Evolutionary conservation across 2,329 filamentous ascomycete genomes (phyloP), one percentile per base, ranked within the genome.

Genomic region (Trichophyton simii): DNA sequence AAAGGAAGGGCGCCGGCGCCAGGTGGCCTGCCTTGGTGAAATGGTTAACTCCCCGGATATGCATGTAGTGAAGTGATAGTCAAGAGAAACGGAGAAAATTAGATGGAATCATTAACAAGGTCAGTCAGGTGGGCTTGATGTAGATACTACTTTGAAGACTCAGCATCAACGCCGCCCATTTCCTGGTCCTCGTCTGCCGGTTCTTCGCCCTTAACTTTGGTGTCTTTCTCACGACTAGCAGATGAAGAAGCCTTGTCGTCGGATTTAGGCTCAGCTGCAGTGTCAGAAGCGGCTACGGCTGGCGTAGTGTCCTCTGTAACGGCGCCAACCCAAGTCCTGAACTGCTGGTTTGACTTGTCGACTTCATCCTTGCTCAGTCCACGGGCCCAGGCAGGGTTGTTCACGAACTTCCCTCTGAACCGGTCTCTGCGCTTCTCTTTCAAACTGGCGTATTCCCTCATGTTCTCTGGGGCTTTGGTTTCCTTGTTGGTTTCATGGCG

Each of bases 361-460:
- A 81, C 78, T 64, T 80, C 72, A 61, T 79, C 78, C 61, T 78
- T 77, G 66, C 74, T 76, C 36, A 79, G 68, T 25, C 76, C 76
- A 60, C 77, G 78, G 63, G 79, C 78, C 79, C 79, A 82, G 61
- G 67, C 70, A 31, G 77, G 78, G 62, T 81, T 82, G 65, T 78
- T 79, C 62, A 80, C 75, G 60, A 80, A 82, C 64, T 79, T 80
- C 67, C 80, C 77, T 58, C 73, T 73, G 67, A 82, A 81, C 52
- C 74, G 72, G 61, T 80, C 75, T 18, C 71, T 77, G 44, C 78
- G 75, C 63, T 74, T 75, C 63, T 75, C 74, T 61, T 68, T 74
- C 15, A 75, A 68, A 0, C 73, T 68, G 3, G 68, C 64, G 34
- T 68, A 67, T 41, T 73, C 72, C 72, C 20, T 72, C 67, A 7